phyloP scores from a whole-genome alignment of 1,284 basidiomycete species.

The Wallemia mellicola region DNA sequence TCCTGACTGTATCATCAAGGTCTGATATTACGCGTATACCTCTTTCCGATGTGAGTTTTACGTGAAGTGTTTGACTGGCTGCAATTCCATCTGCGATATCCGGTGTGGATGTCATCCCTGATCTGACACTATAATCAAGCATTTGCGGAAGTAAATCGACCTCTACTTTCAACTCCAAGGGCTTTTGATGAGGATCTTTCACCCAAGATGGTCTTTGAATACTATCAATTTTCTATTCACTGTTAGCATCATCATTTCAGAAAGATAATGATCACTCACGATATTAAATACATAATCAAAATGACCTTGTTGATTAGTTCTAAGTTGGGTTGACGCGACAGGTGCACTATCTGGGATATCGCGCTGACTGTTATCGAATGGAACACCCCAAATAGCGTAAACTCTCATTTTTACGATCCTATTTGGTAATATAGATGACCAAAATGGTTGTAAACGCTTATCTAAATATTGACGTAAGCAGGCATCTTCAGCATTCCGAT shows the following conservation, averaged over 20 bases:
- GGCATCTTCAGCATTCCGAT: not conserved
- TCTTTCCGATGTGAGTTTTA: not conserved
- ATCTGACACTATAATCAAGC: not conserved
- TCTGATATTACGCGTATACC: slow-evolving; percentile 54
- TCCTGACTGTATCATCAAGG: slow-evolving; percentile 78
- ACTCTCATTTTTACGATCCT: slow-evolving; percentile 18
- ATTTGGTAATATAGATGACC: slow-evolving; percentile 32
- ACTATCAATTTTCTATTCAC: not conserved
- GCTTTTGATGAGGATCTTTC: not conserved
- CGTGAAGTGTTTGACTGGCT: not conserved
- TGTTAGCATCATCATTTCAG: not conserved
- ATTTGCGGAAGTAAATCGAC: not conserved
- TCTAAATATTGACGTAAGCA: slow-evolving; percentile 20
- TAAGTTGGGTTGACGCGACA: not conserved
- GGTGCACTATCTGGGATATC: not conserved
- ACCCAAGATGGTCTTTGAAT: not conserved
- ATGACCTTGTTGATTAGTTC: not conserved
- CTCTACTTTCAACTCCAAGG: not conserved
- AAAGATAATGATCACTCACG: not conserved
- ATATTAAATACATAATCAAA: not conserved
- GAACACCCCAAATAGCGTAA: not conserved
- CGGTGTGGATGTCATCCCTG: not conserved
- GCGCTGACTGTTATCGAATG: not conserved
- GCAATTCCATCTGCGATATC: not conserved
- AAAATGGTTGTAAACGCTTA: slow-evolving; percentile 40